Percentiles rank a stretch among this genome's conserved stretches.
Evolutionary conservation across 805 yeast species (phyloP).

Genomic region (Saccharomycopsis sp.): DNA sequence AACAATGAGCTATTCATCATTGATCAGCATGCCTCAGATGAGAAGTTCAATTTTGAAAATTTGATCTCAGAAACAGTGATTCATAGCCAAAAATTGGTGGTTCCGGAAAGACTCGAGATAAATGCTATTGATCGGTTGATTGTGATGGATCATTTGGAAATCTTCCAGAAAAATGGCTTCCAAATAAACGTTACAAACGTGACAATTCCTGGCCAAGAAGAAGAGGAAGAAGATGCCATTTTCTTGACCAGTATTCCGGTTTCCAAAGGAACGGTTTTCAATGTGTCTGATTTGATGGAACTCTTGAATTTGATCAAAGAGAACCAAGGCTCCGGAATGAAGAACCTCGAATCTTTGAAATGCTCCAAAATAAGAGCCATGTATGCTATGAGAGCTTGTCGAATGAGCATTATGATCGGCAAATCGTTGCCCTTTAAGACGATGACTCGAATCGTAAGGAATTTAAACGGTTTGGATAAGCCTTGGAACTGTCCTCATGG

Average conservation of each 20-base stretch:
- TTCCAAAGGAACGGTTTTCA: slow-evolving; percentile 65
- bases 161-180: slow-evolving; percentile 76
- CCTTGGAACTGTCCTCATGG: slow-evolving; percentile 99
- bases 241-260: slow-evolving; percentile 59
- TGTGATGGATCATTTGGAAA: slow-evolving; percentile 50
- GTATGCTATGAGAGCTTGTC: slow-evolving; percentile 93
- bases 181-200: slow-evolving; percentile 45
- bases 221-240: not conserved
- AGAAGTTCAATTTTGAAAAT: slow-evolving; percentile 82
- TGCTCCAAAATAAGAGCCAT: slow-evolving; percentile 77
- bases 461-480: slow-evolving; percentile 67
- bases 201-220: slow-evolving; percentile 32
- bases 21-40: slow-evolving; percentile 98
- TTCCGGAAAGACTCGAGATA: slow-evolving; percentile 50
- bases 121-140: slow-evolving; percentile 73
- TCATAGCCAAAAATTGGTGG: slow-evolving; percentile 64
- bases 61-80: slow-evolving; percentile 51
- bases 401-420: slow-evolving; percentile 93
- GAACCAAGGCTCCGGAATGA: slow-evolving; percentile 32
- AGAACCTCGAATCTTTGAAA: slow-evolving; percentile 33
- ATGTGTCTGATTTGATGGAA: slow-evolving; percentile 56
- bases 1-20: slow-evolving; percentile 68
- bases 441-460: slow-evolving; percentile 64
- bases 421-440: slow-evolving; percentile 47
- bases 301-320: slow-evolving; percentile 61